Percentiles rank a stretch among this genome's conserved stretches.
These are phyloP conservation scores for Peronospora farinosa DNA, from an alignment of 352 stramenopile species.

Conservation along the genomic window DNA sequence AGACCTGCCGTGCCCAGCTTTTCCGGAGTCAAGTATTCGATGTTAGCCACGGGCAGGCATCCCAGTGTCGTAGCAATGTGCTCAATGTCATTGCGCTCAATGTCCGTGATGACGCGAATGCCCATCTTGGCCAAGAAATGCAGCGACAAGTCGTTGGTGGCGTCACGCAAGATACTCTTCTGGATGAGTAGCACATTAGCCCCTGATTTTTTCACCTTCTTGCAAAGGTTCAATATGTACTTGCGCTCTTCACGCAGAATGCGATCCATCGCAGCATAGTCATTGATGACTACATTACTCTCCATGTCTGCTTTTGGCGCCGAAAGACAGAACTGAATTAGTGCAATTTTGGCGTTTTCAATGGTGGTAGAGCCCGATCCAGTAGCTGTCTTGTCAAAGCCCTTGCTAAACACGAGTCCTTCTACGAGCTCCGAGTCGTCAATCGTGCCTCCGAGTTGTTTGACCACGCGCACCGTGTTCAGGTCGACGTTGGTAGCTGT, in stretches of 20 bases:
- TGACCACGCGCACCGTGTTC: slow-evolving; percentile 96
- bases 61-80: slow-evolving; percentile 97
- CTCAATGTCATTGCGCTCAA: slow-evolving; percentile 98
- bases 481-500: slow-evolving; percentile 96
- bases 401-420: slow-evolving; percentile 97
- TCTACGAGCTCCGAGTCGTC: slow-evolving; percentile 98
- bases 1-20: slow-evolving; percentile 94
- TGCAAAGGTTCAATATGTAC: slow-evolving; percentile 95
- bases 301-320: slow-evolving; percentile 99
- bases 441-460: slow-evolving; percentile 97
- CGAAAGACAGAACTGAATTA: slow-evolving; percentile 99
- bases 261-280: slow-evolving; percentile 99
- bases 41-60: slow-evolving; percentile 95
- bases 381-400: slow-evolving; percentile 78
- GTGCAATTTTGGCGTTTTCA: slow-evolving; percentile 97
- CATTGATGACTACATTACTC: slow-evolving; percentile 99
- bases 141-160: slow-evolving; percentile 98
- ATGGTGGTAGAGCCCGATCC: slow-evolving; percentile 60
- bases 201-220: slow-evolving; percentile 98
- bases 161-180: slow-evolving; percentile 99
- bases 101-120: slow-evolving; percentile 98
- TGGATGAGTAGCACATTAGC: slow-evolving; percentile 99
- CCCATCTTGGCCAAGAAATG: slow-evolving; percentile 99
- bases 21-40: slow-evolving; percentile 95
- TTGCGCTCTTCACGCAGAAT: slow-evolving; percentile 98